These are phyloP conservation scores for Cladophialophora exuberans DNA, from an alignment of 2,329 filamentous ascomycete species.

Conservation along the genomic window DNA sequence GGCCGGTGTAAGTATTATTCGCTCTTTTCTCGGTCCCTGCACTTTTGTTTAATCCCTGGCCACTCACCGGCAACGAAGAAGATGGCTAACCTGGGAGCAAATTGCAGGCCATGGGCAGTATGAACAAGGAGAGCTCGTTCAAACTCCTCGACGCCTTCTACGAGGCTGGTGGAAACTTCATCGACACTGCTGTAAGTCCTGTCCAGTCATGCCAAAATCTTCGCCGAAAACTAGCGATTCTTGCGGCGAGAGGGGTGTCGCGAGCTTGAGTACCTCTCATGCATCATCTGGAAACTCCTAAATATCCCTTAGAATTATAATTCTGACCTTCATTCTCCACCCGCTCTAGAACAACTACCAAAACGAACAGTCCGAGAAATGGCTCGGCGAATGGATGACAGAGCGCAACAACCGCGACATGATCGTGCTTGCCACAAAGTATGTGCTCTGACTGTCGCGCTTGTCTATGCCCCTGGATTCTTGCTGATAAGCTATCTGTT, in stretches of 20 bases:
- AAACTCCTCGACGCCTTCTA: conserved; percentile 70
- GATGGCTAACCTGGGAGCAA: not conserved
- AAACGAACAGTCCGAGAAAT: conserved; percentile 63
- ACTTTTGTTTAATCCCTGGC: no score
- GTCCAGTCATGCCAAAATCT: no score
- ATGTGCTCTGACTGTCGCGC: conserved; percentile 26
- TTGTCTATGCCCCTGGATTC: not conserved
- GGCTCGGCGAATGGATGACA: conserved; percentile 64
- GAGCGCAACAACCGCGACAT: conserved; percentile 49
- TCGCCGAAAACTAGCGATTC: no score
- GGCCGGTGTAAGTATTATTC: conserved; percentile 18
- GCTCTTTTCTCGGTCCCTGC: not conserved
- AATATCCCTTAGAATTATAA: no score
- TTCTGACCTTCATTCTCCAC: conserved; percentile 66
- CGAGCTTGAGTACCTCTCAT: no score
- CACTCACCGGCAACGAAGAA: no score
- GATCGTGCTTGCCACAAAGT: conserved; percentile 63
- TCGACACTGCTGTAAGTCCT: conserved; percentile 60
- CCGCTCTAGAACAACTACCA: conserved; percentile 69
- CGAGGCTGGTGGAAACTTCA: conserved; percentile 69
- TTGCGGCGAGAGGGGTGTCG: no score
- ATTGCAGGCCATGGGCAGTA: conserved; percentile 62
- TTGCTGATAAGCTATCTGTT: conserved; percentile 38
- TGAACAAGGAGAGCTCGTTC: conserved; percentile 64
- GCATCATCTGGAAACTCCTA: no score